A percentile compares a stretch with the other conserved stretches of the same genome.
Evolutionary conservation across 139 green algal species (phyloP).

Genomic region (Ettlia oleoabundans): DNA sequence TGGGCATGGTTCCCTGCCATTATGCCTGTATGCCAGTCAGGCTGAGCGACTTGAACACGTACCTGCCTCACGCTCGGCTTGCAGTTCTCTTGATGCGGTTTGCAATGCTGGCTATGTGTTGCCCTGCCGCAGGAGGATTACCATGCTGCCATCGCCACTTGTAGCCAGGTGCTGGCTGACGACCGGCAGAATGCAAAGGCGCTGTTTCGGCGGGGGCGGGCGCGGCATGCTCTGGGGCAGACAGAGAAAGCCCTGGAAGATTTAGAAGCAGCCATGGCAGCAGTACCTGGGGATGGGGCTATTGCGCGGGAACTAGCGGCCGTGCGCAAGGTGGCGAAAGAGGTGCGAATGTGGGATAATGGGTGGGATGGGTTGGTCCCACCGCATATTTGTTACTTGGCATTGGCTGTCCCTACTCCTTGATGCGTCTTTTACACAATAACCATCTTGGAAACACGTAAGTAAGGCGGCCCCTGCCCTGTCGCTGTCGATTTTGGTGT

Average conservation of each 20-base stretch:
- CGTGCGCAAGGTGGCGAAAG: constrained; percentile 37
- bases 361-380: too few relatives aligned
- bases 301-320: constrained; percentile 37
- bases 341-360: too few relatives aligned
- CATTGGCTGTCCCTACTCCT: too few relatives aligned
- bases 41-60: neutral
- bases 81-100: neutral
- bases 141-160: constrained; percentile 61
- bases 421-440: too few relatives aligned
- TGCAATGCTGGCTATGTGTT: constrained; percentile 28
- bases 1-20: too few relatives aligned
- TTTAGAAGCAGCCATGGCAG: constrained; percentile 50
- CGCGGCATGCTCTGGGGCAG: constrained; percentile 57
- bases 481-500: neutral
- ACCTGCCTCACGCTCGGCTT: neutral
- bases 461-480: neutral
- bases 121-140: constrained; percentile 48
- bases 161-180: constrained; percentile 34
- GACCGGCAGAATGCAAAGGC: constrained; percentile 66
- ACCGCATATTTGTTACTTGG: too few relatives aligned
- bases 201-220: constrained; percentile 75
- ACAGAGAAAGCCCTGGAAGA: constrained; percentile 69
- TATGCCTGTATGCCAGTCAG: neutral
- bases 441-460: too few relatives aligned
- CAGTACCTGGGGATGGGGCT: constrained; percentile 23